Evolutionary conservation across 2,329 filamentous ascomycete species (phyloP).

Genomic region (Sporothrix pallida): DNA sequence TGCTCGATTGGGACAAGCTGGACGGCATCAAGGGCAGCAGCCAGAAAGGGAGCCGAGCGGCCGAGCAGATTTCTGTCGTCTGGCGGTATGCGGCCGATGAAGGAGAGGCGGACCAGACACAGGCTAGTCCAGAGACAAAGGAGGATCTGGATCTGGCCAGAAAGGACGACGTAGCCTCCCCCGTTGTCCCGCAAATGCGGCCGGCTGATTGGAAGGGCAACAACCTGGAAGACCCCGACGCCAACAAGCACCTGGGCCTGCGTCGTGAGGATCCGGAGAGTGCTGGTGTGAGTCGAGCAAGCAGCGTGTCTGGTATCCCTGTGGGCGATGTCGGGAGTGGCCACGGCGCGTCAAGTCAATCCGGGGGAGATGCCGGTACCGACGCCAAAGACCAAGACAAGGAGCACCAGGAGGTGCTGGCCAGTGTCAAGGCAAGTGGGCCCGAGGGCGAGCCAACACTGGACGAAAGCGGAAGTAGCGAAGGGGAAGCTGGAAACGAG

Average conservation of each 20-base stretch:
- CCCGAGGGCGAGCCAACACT: conserved; percentile 40
- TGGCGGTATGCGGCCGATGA: conserved; percentile 64
- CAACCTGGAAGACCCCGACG: conserved; percentile 52
- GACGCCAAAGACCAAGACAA: neutral
- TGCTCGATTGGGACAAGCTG: conserved; percentile 70
- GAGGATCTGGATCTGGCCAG: too few relatives aligned
- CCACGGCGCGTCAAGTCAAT: too few relatives aligned
- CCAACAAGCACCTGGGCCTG: conserved; percentile 71
- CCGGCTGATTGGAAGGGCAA: conserved; percentile 77
- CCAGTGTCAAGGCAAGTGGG: conserved; percentile 44
- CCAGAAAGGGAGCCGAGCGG: conserved; percentile 78
- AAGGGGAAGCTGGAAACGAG: neutral
- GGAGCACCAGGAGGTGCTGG: conserved; percentile 37
- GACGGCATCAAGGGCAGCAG: conserved; percentile 93
- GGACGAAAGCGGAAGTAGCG: conserved; percentile 33
- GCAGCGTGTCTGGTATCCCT: conserved; percentile 62
- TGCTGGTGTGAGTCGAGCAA: conserved; percentile 72
- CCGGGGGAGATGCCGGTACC: neutral
- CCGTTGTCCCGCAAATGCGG: conserved; percentile 71
- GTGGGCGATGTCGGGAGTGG: too few relatives aligned
- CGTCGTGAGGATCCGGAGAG: conserved; percentile 69
- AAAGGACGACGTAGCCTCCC: conserved; percentile 54
- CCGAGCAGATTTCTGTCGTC: conserved; percentile 83
- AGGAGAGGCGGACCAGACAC: conserved; percentile 32
- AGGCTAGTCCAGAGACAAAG: neutral